phyloP scores from a whole-genome alignment of 148 eudicot species.

The Nepenthes mirabilis region DNA sequence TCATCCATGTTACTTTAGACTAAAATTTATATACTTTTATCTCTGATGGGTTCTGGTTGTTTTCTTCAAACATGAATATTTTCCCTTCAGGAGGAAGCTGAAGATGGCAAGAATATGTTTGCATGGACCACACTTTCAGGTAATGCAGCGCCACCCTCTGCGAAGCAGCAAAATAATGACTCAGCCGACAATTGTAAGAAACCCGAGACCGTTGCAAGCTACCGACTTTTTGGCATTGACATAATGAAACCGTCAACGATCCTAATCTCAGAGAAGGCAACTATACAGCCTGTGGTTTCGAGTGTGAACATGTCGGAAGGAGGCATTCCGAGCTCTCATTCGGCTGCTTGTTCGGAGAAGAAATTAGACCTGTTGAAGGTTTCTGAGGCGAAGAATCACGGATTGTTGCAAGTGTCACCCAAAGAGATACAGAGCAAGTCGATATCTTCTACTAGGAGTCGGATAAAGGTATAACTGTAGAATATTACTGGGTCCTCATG shows the following conservation, averaged over 20 bases:
- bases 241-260: slow-evolving; percentile 32
- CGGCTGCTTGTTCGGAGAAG: slow-evolving; percentile 39
- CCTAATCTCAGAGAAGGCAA: slow-evolving; percentile 16
- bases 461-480: slow-evolving; percentile 55
- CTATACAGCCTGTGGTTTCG: slow-evolving; percentile 12
- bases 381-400: slow-evolving; percentile 28
- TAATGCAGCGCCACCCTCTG: slow-evolving; percentile 16
- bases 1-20: too few relatives aligned
- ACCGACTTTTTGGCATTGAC: slow-evolving; percentile 77
- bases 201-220: slow-evolving; percentile 25
- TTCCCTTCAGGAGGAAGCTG: slow-evolving; percentile 32
- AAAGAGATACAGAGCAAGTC: slow-evolving; percentile 54
- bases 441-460: slow-evolving; percentile 48
- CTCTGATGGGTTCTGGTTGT: too few relatives aligned
- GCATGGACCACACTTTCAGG: slow-evolving; percentile 44
- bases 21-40: too few relatives aligned
- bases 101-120: slow-evolving; percentile 41
- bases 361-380: slow-evolving; percentile 45
- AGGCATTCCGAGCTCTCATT: slow-evolving; percentile 24
- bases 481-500: too few relatives aligned
- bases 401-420: slow-evolving; percentile 22
- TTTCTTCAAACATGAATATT: slow-evolving; percentile 1
- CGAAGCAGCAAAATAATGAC: slow-evolving; percentile 17
- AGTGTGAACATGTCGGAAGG: slow-evolving; percentile 12
- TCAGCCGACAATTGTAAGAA: slow-evolving; percentile 22